phyloP scores from a whole-genome alignment of 2,329 filamentous ascomycete genomes.

The Clarireedia hainanense region DNA sequence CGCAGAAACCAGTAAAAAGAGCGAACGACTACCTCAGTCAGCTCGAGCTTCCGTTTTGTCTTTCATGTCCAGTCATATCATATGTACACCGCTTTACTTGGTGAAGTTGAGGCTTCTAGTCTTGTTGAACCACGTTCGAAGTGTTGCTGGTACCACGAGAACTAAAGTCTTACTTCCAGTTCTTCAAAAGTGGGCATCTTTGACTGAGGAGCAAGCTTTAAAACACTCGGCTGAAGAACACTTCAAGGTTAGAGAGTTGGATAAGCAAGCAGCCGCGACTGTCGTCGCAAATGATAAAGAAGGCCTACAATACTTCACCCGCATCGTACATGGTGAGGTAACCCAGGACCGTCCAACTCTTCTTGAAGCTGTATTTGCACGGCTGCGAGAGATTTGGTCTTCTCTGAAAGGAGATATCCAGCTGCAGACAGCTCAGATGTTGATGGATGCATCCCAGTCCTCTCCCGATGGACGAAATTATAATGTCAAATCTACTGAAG shows the following conservation, averaged over 20 bases:
- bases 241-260: constrained; percentile 39
- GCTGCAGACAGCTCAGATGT: constrained; percentile 49
- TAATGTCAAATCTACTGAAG: constrained; percentile 38
- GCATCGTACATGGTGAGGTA: constrained; percentile 38
- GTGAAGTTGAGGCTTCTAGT: constrained; percentile 68
- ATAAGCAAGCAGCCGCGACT: constrained; percentile 43
- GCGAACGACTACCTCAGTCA: constrained; percentile 47
- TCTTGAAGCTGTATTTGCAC: constrained; percentile 56
- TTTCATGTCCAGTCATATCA: constrained; percentile 67
- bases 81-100: constrained; percentile 57
- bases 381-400: constrained; percentile 65
- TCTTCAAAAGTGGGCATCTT: constrained; percentile 58
- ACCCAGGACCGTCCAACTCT: constrained; percentile 43
- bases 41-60: constrained; percentile 57
- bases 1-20: constrained; percentile 34
- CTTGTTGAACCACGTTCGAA: constrained; percentile 64
- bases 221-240: constrained; percentile 42
- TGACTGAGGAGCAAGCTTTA: constrained; percentile 43
- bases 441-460: constrained; percentile 53
- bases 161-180: constrained; percentile 70
- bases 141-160: constrained; percentile 60
- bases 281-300: constrained; percentile 50
- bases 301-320: constrained; percentile 45
- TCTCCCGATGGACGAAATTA: constrained; percentile 25
- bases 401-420: constrained; percentile 58